Conservation (phyloP, 345 rosid species). For the Anastatica hierochuntica region DNA sequence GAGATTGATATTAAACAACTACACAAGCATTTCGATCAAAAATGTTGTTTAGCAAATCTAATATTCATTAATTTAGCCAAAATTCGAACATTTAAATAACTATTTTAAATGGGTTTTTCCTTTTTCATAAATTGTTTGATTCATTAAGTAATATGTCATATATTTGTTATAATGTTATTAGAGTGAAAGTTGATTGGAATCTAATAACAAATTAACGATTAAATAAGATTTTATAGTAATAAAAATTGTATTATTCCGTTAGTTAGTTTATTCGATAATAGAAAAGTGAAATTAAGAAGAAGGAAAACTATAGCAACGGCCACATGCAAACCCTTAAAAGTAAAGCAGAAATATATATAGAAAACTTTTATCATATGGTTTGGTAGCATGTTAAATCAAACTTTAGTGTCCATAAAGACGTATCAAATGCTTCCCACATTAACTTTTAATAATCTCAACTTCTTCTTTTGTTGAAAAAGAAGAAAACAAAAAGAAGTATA, state of each 20-base stretch:
- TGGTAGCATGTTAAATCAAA: conserved; percentile 23
- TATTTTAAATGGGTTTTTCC: no score
- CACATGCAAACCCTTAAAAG: conserved; percentile 20
- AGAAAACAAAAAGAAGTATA: not conserved
- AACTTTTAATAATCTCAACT: conserved; percentile 4
- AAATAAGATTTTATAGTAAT: no score
- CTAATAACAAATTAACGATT: no score
- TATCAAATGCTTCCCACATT: conserved; percentile 18
- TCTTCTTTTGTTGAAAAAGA: not conserved
- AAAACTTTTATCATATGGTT: conserved; percentile 21
- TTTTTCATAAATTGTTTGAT: no score
- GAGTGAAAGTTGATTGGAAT: not conserved
- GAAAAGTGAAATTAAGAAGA: not conserved
- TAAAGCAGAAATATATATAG: conserved; percentile 6
- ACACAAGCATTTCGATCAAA: no score
- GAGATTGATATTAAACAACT: no score
- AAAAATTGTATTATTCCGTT: not conserved
- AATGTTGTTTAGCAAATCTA: no score
- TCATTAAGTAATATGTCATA: no score
- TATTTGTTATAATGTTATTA: no score
- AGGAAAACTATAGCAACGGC: conserved; percentile 9
- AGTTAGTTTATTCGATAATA: not conserved
- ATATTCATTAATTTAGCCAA: no score
- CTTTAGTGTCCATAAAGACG: conserved; percentile 15
- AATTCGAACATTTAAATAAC: no score